Base-by-base conservation (phyloP, 345 rosid genomes). In the Jatropha curcas region DNA sequence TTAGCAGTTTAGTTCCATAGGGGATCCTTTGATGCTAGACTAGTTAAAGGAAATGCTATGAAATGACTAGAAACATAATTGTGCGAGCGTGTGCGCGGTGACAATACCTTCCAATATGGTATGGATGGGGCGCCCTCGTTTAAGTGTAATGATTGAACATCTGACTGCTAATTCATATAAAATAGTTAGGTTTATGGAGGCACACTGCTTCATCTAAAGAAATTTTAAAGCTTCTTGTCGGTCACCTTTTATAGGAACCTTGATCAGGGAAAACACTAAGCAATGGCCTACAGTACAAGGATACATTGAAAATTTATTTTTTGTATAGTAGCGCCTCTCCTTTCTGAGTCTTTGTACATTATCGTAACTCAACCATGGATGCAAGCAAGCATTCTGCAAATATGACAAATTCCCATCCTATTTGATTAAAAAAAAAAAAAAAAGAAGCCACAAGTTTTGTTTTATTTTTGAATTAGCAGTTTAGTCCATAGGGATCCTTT, bases 291-390 rank as follows among this genome's bases (percentile, higher is more conserved):
- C 22, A 12, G n/a, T 52, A 24, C 39, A 51, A 31, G 28, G 8
- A 10, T n/a, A 6, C 50, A 37, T 37, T 28, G 12, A 60, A 4
- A 19, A 33, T 2, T 62, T 28, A 52, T 62, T 35, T 11, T 37
- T 20, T 22, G n/a, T n/a, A n/a, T n/a, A 35, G 66, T 28, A 59
- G 12, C 20, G 20, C n/a, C n/a, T 43, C n/a, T n/a, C n/a, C n/a
- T 8, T 53, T 30, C 28, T n/a, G n/a, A n/a, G 65, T 22, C 31
- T 56, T 7, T n/a, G n/a, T 56, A 53, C 27, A 16, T 43, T n/a
- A n/a, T 22, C 22, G 50, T 71, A n/a, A n/a, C 66, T 71, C 46
- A 9, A 72, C n/a, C n/a, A 27, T 68, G 34, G 53, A 39, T 11
- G 31, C 48, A 7, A 77, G 17, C 7, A n/a, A 43, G 35, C 48